A percentile compares a stretch with the other conserved stretches of the same genome.
phyloP scores from a whole-genome alignment of 108 stramenopile species.

The Skeletonema marinoi region DNA sequence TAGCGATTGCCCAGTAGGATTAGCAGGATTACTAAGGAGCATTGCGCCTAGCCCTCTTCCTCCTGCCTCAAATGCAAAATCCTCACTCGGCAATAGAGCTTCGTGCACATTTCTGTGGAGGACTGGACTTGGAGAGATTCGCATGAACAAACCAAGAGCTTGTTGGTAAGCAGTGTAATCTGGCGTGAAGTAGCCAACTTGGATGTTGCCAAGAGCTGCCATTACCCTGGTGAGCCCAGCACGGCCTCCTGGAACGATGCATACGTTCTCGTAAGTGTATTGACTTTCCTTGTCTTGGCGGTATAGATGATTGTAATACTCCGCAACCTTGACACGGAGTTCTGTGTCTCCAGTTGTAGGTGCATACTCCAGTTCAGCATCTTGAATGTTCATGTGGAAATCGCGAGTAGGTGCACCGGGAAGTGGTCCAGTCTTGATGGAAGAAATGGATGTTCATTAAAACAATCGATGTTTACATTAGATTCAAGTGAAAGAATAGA shows the following conservation, averaged over 20 bases:
- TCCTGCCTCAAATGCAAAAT: slow-evolving; percentile 41
- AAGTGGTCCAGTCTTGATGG: no score
- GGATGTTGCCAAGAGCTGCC: slow-evolving; percentile 44
- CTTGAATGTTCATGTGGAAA: slow-evolving; percentile 31
- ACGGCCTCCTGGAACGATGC: slow-evolving; percentile 54
- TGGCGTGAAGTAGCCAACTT: slow-evolving; percentile 55
- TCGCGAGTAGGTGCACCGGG: no score
- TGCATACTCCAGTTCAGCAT: slow-evolving; percentile 52
- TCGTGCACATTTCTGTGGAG: slow-evolving; percentile 41
- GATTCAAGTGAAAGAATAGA: no score
- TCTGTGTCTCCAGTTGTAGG: slow-evolving; percentile 20
- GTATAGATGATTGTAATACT: slow-evolving; percentile 51
- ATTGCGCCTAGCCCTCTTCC: slow-evolving; percentile 48
- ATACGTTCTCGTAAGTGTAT: slow-evolving; percentile 55
- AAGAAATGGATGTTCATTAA: no score
- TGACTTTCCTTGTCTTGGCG: slow-evolving; percentile 48
- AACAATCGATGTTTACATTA: no score
- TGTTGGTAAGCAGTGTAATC: slow-evolving; percentile 60
- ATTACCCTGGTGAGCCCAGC: slow-evolving; percentile 53
- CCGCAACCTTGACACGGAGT: slow-evolving; percentile 33
- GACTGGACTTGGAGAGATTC: slow-evolving; percentile 43
- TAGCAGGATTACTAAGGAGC: slow-evolving; percentile 41
- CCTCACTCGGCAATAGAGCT: slow-evolving; percentile 44
- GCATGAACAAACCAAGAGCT: slow-evolving; percentile 44
- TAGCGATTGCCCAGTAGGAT: slow-evolving; percentile 45